Percentiles rank a stretch among this genome's conserved stretches.
These are phyloP conservation scores for Cadophora luteo-olivacea DNA, from an alignment of 2,329 filamentous ascomycete species.

Conservation along the genomic window DNA sequence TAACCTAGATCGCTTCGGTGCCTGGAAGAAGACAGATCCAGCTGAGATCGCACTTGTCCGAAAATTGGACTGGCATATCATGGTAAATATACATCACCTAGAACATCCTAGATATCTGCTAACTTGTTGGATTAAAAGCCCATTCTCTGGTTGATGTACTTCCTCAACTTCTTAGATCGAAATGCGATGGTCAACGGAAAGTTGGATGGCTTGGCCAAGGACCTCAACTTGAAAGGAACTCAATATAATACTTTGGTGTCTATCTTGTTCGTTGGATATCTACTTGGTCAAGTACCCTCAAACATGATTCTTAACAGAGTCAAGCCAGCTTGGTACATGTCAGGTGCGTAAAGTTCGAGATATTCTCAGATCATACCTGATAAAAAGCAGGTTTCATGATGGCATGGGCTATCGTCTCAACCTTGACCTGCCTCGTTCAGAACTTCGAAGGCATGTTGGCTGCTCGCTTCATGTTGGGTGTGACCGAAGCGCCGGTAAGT, in stretches of 20 bases:
- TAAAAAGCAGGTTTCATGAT: conserved; percentile 46
- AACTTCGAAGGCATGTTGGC: conserved; percentile 50
- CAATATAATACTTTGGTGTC: conserved; percentile 41
- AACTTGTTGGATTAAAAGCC: conserved; percentile 27
- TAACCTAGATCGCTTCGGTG: conserved; percentile 14
- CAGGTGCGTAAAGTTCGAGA: background rate
- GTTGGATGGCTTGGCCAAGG: conserved; percentile 27
- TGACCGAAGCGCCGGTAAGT: conserved; percentile 27
- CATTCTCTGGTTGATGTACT: conserved; percentile 39
- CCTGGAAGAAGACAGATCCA: conserved; percentile 16
- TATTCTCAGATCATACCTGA: background rate
- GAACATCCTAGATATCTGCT: background rate
- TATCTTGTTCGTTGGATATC: conserved; percentile 42
- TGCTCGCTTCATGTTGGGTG: conserved; percentile 42
- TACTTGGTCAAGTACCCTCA: conserved; percentile 43
- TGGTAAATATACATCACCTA: background rate
- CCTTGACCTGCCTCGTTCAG: conserved; percentile 50
- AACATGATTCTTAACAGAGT: conserved; percentile 47
- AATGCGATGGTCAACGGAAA: conserved; percentile 34
- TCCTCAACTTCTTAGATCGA: conserved; percentile 45
- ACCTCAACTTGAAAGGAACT: conserved; percentile 47
- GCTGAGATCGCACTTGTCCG: conserved; percentile 13
- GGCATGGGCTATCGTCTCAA: conserved; percentile 58
- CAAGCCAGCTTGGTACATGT: conserved; percentile 53
- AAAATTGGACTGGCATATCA: conserved; percentile 16